Base-by-base conservation (phyloP, 352 stramenopile genomes). In the Vaucheria bursata region DNA sequence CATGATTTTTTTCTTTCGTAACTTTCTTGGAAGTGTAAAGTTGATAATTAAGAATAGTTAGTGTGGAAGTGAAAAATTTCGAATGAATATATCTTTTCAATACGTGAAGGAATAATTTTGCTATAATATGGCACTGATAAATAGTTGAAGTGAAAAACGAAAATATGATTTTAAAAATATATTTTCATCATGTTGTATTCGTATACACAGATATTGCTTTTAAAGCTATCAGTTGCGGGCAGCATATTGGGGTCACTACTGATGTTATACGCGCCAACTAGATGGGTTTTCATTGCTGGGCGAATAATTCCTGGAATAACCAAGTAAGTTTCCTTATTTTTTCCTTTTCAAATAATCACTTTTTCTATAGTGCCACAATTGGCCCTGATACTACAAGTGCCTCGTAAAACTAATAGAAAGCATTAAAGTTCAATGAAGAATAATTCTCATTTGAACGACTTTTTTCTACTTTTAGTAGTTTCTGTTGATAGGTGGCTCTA, bases 251-350 rank as follows among this genome's bases (percentile, higher is more conserved):
- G 6, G 3, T 29, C 2, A 2, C 33, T 40, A 40, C 29, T 29
- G 1, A 72, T 40, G 2, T 35, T 72, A 35, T 35, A 45, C 29
- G 65, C 65, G 1, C 65, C 65, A 2, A 38, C 18, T 1, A 72
- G 40, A 35, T 72, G 65, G 65, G 6, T 35, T 2, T 72, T 72
- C 65, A 72, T 72, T 40, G 29, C 40, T 29, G 6, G 29, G n/a
- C 36, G 65, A 25, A 35, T 72, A 8, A 4, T 72, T 29, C 65
- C 65, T 2, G 65, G 65, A 36, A 25, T 72, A 40, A 8, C 40
- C 65, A 72, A 35, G 65, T 72, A 40, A 3, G 2, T 2, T 12
- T 5, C 39, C 5, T 12, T 50, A 50, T n/a, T n/a, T n/a, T n/a
- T 50, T 12, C 39, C 39, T 12, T 12, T 12, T 50, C 39, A 50